phyloP scores from a whole-genome alignment of 768 basidiomycete genomes.

The Tubosaeta sp. region DNA sequence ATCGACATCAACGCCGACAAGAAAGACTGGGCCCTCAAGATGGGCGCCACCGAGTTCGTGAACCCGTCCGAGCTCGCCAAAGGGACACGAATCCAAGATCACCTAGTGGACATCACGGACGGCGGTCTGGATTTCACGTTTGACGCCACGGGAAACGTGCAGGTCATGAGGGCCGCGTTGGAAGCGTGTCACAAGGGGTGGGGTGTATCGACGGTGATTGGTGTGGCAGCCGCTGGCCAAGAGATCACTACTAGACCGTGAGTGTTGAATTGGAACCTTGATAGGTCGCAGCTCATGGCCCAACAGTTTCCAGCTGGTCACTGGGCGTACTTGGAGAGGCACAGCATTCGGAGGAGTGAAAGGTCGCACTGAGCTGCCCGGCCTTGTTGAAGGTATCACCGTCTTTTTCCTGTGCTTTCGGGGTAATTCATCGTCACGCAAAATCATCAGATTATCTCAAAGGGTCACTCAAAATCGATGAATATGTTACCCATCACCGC shows the following conservation, averaged over 20 bases:
- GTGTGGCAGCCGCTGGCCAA: constrained; percentile 95
- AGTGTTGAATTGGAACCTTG: constrained; percentile 25
- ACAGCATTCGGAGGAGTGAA: constrained; percentile 97
- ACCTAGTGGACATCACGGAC: constrained; percentile 89
- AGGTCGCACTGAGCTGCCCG: constrained; percentile 92
- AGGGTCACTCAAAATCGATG: constrained; percentile 85
- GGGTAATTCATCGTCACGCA: neutral
- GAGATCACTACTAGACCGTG: constrained; percentile 89
- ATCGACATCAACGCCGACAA: constrained; percentile 87
- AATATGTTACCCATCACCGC: constrained; percentile 90
- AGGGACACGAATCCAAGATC: constrained; percentile 83
- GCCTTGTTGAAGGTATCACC: constrained; percentile 77
- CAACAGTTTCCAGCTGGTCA: constrained; percentile 59
- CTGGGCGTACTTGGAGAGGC: constrained; percentile 93
- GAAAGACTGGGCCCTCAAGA: constrained; percentile 83
- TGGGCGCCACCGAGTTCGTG: constrained; percentile 94
- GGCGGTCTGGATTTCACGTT: constrained; percentile 97
- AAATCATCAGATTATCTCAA: constrained; percentile 63
- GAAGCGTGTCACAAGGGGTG: constrained; percentile 99
- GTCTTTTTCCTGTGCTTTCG: neutral
- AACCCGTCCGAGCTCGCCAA: constrained; percentile 72
- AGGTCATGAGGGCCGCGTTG: constrained; percentile 92
- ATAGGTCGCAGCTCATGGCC: constrained; percentile 5
- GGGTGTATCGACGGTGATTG: constrained; percentile 95
- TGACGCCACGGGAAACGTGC: constrained; percentile 92